Base-by-base conservation (phyloP, 305 asterid species). In the Fraxinus xanthoxyloides region DNA sequence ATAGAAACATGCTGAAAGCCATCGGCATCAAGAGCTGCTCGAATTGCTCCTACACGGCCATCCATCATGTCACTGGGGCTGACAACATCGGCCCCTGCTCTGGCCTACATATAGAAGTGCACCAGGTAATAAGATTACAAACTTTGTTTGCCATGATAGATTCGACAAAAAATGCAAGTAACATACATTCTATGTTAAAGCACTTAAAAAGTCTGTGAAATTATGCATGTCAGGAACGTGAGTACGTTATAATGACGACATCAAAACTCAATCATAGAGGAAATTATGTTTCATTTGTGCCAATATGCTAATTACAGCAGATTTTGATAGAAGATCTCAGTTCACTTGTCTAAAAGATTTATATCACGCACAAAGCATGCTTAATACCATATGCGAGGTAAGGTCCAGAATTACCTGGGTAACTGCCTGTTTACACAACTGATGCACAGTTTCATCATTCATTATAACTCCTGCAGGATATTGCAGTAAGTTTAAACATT, bases 11-110 rank as follows among this genome's bases (percentile, higher is more conserved):
- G 91, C 86, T 92, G 92, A 88, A 91, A 94, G 74, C 98, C 98
- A 84, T 93, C 95, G 69, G 95, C 93, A 86, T 95, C 99, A 76
- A 95, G 97, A 80, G 98, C 97, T 21, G 91, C 86, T 74, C 98
- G 91, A 86, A 96, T 94, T 35, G 98, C 99, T 79, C 99, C 98
- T 17, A 96, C 92, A 80, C 98, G 99, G 54, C 99, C 99, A 73
- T 95, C 99, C 99, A 95, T 95, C 99, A 94, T 95, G 85, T 95
- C 99, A 90, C 99, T 95, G 2, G 99, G 98, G 85, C 98, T 96
- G 32, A 96, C 91, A 40, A 96, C 97, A 90, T 96, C 99, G 21
- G 98, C 98, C 76, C 99, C 98, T 83, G 99, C 98, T 90, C 91
- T 87, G 69, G 99, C 99, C 98, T 96, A 81, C 78, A 78, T 76